Evolutionary conservation across 2,329 filamentous ascomycete species (phyloP), one percentile per base, ranked within the genome.

Genomic region (Pseudonectria buxi): DNA sequence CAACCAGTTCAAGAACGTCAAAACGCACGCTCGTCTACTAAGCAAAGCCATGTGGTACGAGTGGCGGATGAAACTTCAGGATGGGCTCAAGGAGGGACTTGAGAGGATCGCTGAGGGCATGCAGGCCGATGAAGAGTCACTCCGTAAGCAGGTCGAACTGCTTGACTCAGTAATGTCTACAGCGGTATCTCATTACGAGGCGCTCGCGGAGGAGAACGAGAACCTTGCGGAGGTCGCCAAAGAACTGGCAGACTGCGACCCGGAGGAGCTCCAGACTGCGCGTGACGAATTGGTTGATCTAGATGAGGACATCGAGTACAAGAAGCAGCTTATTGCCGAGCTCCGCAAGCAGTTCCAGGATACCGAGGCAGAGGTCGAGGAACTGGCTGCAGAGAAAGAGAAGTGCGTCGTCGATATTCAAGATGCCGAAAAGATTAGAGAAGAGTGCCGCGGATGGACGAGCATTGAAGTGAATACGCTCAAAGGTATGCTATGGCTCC

Each of bases 31-130:
- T 12, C 78, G 92, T 16, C 72, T 95, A 11, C 69, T 89, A 33
- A 95, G 90, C 65, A 95, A 95, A 57, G 87, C 86, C 38, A 89
- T 92, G 69, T 98, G 92, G 92, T 98, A 98, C 58, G 84, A 90
- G 54, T 98, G 92, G 92, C 82, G 92, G 27, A 90, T 86, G 72
- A 90, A 92, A 52, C 73, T 96, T 15, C 80, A 88, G 37, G 64
- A 81, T 44, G 84, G 86, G 13, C 72, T 98, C 26, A 88, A 84
- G 55, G 81, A 87, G 49, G 89, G 86, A 4, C 74, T 96, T 3
- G 61, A 84, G 36, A 79, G 76, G 41, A 92, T 89, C 38, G 70
- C 77, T 2, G 76, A 84, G 37, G 86, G 82, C 14, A 86, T 98
- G 77, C 74, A 78, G 30, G 65, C 67, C 2, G 92, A 98, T 48